Conservation (phyloP, 306 rosid genomes). For the Vigna mungo region DNA sequence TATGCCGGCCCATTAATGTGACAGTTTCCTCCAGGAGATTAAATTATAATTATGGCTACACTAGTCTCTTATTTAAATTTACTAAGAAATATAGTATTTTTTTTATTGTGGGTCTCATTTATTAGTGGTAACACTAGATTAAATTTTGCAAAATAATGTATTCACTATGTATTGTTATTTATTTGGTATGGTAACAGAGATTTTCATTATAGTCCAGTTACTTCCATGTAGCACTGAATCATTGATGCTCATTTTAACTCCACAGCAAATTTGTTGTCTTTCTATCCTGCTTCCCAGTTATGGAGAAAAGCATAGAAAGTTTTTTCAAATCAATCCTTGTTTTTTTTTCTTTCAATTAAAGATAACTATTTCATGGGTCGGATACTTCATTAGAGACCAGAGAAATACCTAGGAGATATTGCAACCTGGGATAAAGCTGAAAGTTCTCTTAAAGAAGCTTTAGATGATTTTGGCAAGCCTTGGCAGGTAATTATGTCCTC, state of each 20-base stretch:
- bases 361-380: conserved; percentile 20
- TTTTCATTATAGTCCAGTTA: neutral
- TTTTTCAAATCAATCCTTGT: neutral
- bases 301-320: neutral
- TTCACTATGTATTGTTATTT: neutral
- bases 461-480: conserved; percentile 83
- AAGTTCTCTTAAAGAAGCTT: conserved; percentile 81
- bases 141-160: neutral
- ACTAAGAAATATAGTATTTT: neutral
- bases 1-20: neutral
- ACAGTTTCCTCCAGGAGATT: neutral
- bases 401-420: conserved; percentile 78
- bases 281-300: conserved; percentile 18
- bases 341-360: neutral
- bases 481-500: conserved; percentile 74
- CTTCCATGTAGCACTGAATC: conserved; percentile 5
- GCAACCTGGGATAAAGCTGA: conserved; percentile 96
- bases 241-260: neutral
- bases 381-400: conserved; percentile 73
- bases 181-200: neutral
- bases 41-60: conserved; percentile 31
- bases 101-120: neutral
- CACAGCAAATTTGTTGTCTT: neutral
- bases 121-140: neutral
- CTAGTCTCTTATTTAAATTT: neutral